These are phyloP conservation scores for Penicillium digitatum DNA, from an alignment of 2,329 filamentous ascomycete species.

Conservation along the genomic window DNA sequence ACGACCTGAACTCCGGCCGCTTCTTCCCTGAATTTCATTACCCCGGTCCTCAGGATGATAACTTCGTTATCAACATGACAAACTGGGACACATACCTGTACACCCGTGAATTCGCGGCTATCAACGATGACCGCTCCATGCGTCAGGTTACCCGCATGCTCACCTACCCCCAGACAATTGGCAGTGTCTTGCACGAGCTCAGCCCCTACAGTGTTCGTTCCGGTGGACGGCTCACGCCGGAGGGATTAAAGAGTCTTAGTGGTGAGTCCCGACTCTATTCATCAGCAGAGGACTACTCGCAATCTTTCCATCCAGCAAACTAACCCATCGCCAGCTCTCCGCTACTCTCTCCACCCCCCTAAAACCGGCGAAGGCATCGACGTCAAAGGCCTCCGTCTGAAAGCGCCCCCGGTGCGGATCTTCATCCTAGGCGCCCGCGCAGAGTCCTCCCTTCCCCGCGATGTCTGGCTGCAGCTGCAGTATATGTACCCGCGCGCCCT, in stretches of 20 bases:
- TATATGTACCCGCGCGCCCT: conserved; percentile 90
- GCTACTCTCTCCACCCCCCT: conserved; percentile 90
- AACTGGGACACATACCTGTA: conserved; percentile 99
- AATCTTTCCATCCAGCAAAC: not conserved
- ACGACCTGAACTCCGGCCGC: conserved; percentile 84
- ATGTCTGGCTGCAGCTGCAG: conserved; percentile 91
- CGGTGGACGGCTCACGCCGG: conserved; percentile 71
- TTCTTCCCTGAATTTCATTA: conserved; percentile 94
- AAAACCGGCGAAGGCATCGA: conserved; percentile 68
- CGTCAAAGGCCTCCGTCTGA: conserved; percentile 75
- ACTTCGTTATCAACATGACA: conserved; percentile 91
- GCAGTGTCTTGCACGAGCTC: conserved; percentile 86
- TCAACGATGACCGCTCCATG: conserved; percentile 87
- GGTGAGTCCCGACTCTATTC: conserved; percentile 56
- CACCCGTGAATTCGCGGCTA: conserved; percentile 81
- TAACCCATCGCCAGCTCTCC: conserved; percentile 58
- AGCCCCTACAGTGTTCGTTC: conserved; percentile 82
- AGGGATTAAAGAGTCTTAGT: conserved; percentile 90
- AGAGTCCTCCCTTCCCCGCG: conserved; percentile 91
- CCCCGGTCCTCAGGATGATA: conserved; percentile 82
- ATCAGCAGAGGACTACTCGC: not conserved
- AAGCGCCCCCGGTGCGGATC: conserved; percentile 81
- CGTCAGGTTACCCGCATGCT: conserved; percentile 87
- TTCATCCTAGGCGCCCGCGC: conserved; percentile 93
- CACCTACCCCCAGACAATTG: conserved; percentile 90